Percentiles rank a stretch among this genome's conserved stretches.
These are phyloP conservation scores for Kodamaea jinghongensis DNA, from an alignment of 805 yeast species.

Conservation along the genomic window DNA sequence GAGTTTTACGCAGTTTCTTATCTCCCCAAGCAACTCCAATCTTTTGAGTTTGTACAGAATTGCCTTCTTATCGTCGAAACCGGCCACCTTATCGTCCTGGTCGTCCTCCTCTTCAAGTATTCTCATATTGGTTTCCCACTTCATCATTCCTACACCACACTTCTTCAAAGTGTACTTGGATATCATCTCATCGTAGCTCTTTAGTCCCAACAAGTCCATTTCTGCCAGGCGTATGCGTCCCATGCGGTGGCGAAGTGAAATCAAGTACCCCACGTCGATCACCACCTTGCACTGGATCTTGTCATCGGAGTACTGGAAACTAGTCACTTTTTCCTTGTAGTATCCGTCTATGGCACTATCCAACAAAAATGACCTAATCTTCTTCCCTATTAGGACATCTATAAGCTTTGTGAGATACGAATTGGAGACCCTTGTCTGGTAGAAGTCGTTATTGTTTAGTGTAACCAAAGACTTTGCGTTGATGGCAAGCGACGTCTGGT, in stretches of 20 bases:
- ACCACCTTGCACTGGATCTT: constrained; percentile 10
- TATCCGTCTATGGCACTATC: constrained; percentile 9
- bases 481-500: constrained; percentile 13
- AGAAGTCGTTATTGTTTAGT: constrained; percentile 12
- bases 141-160: constrained; percentile 6
- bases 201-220: constrained; percentile 6
- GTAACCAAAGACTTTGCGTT: constrained; percentile 15
- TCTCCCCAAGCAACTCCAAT: constrained; percentile 9
- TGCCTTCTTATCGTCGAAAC: constrained; percentile 12
- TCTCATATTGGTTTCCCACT: constrained; percentile 6
- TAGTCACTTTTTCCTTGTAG: constrained; percentile 2
- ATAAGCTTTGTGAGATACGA: constrained; percentile 13
- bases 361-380: constrained; percentile 8
- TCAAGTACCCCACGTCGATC: constrained; percentile 6
- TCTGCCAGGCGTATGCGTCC: constrained; percentile 5
- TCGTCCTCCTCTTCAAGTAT: constrained; percentile 6
- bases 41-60: constrained; percentile 9
- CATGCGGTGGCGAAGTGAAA: constrained; percentile 5
- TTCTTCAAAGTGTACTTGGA: constrained; percentile 3
- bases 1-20: constrained; percentile 9
- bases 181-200: constrained; percentile 5
- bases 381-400: constrained; percentile 7
- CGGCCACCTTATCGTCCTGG: not conserved
- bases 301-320: constrained; percentile 5
- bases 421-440: constrained; percentile 15